Conservation (phyloP, 768 basidiomycete species). For the Russula lepida region DNA sequence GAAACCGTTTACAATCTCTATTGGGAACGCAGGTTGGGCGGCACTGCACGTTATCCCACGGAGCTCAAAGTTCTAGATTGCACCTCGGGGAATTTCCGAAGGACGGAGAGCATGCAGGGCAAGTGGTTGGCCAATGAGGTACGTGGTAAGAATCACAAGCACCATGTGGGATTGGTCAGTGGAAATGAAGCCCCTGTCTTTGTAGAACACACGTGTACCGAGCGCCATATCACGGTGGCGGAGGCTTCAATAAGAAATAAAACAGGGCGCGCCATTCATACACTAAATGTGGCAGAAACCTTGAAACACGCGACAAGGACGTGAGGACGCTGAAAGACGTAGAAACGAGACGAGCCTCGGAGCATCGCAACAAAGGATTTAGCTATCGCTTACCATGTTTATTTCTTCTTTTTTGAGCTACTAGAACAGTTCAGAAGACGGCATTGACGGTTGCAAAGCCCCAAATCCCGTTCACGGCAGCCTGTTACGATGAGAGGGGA, state of each 20-base stretch:
- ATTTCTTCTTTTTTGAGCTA: background rate
- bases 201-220: background rate
- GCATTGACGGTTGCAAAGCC: background rate
- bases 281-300: background rate
- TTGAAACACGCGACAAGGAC: background rate
- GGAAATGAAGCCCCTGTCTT: background rate
- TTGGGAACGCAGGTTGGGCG: background rate
- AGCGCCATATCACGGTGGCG: background rate
- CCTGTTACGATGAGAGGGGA: background rate
- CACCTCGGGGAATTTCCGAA: background rate
- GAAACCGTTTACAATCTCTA: background rate
- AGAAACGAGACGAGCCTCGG: constrained; percentile 1
- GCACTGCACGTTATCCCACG: background rate
- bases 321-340: background rate
- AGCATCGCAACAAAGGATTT: background rate
- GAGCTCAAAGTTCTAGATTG: background rate
- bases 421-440: background rate
- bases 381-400: background rate
- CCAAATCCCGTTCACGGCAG: background rate
- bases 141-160: background rate
- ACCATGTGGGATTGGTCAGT: background rate
- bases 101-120: background rate
- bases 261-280: background rate
- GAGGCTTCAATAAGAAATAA: background rate
- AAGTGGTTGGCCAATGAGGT: background rate